A percentile compares a stretch with the other conserved stretches of the same genome.
Evolutionary conservation across 148 eudicot genomes (phyloP).

Genomic region (Beta vulgaris): DNA sequence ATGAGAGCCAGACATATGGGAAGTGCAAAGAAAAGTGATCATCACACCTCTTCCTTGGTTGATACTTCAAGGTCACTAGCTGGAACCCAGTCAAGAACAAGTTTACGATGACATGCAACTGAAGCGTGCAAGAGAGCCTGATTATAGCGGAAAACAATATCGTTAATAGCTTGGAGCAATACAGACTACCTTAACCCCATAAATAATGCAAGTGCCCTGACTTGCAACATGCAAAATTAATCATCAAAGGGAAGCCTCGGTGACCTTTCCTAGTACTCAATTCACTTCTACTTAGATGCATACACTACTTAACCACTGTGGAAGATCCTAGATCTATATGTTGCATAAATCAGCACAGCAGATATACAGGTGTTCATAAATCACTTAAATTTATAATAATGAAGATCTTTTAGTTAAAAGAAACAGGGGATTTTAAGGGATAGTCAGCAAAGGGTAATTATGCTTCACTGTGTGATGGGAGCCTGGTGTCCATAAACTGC

Average conservation of each 20-base stretch:
- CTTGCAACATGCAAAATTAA: not conserved
- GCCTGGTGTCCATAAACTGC: not conserved
- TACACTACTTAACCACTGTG: not conserved
- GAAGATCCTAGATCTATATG: not conserved
- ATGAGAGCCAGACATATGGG: not conserved
- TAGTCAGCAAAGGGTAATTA: not conserved
- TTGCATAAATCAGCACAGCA: not conserved
- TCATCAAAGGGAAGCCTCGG: not conserved
- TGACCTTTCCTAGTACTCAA: not conserved
- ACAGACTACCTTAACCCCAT: not conserved
- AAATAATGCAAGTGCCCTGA: not conserved
- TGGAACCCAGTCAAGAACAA: constrained; percentile 76
- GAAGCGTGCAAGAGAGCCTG: constrained; percentile 97
- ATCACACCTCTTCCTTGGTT: constrained; percentile 76
- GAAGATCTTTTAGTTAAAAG: not conserved
- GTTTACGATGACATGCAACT: constrained; percentile 69
- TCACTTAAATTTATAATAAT: not conserved
- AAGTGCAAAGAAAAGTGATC: constrained; percentile 6
- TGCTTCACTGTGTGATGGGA: not conserved
- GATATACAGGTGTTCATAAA: not conserved
- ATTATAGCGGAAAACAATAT: constrained; percentile 11
- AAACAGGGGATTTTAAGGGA: no score
- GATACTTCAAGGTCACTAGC: constrained; percentile 95
- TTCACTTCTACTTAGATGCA: not conserved
- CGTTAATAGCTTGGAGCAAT: not conserved